Percentiles rank a stretch among this genome's conserved stretches.
phyloP scores from a whole-genome alignment of 1,139 yeast genomes.

The Lipomyces yarrowii region DNA sequence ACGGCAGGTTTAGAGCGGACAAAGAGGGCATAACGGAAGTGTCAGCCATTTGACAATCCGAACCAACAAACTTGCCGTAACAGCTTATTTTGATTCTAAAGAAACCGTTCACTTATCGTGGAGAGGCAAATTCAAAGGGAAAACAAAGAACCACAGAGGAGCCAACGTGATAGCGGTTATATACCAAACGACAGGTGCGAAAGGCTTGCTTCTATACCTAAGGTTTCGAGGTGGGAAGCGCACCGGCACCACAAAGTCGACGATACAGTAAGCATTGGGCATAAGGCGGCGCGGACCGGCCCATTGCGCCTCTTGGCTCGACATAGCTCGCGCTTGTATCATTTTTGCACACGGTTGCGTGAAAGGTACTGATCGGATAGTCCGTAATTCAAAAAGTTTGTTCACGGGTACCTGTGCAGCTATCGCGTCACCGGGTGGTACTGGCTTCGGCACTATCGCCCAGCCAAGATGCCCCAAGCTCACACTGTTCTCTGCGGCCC shows the following conservation, averaged over 20 bases:
- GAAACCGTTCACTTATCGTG: background rate
- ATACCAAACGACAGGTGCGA: background rate
- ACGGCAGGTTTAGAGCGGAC: background rate
- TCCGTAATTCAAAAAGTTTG: background rate
- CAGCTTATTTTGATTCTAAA: background rate
- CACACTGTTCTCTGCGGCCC: background rate
- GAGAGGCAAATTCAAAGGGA: background rate
- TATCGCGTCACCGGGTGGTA: background rate
- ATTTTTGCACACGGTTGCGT: no score
- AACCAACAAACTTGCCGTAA: background rate
- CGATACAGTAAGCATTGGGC: background rate
- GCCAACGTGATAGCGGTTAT: background rate
- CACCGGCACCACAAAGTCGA: background rate
- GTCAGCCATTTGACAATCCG: slow-evolving; percentile 2
- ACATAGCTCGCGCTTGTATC: background rate
- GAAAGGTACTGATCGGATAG: background rate
- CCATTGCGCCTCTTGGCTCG: background rate
- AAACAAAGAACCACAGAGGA: background rate
- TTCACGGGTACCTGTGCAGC: background rate
- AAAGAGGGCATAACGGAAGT: background rate
- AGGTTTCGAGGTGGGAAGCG: background rate
- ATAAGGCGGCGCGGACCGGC: background rate
- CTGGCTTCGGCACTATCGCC: background rate
- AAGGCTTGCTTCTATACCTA: background rate
- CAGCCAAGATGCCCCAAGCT: background rate